A percentile compares a stretch with the other conserved stretches of the same genome.
Conservation (phyloP, 129 eudicot genomes). For the Pulicaria dysenterica region DNA sequence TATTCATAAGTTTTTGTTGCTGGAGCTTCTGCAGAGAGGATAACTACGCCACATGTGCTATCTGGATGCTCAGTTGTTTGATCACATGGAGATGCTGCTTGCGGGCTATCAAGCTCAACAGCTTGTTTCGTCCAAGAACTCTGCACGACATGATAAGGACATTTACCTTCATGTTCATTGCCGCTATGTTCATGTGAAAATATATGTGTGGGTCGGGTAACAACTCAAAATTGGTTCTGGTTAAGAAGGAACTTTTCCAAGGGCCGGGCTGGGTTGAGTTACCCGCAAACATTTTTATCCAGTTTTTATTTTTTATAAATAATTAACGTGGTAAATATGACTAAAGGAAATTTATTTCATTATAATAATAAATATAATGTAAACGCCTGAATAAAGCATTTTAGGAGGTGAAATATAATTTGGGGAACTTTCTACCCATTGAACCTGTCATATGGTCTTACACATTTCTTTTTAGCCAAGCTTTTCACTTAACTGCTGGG, state of each 20-base stretch:
- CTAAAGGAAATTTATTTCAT: neutral
- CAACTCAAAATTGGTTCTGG: neutral
- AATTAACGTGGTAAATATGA: neutral
- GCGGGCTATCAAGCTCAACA: conserved; percentile 52
- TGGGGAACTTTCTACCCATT: too few species aligned
- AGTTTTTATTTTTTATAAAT: neutral
- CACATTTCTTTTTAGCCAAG: too few species aligned
- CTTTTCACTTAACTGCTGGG: too few species aligned
- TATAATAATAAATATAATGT: too few species aligned
- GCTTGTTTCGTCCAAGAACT: conserved; percentile 70
- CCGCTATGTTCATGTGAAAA: neutral
- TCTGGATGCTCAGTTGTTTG: conserved; percentile 49
- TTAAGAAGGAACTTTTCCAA: neutral
- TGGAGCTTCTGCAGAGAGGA: conserved; percentile 8
- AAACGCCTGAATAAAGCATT: too few species aligned
- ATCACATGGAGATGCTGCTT: conserved; percentile 39
- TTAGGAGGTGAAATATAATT: too few species aligned
- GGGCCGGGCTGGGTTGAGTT: neutral
- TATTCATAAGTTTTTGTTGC: conserved; percentile 23
- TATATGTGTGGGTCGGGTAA: neutral
- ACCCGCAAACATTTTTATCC: neutral
- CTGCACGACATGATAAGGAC: conserved; percentile 30
- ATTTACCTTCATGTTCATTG: neutral
- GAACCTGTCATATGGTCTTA: too few species aligned
- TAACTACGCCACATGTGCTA: conserved; percentile 58